Evolutionary conservation across 768 basidiomycete species (phyloP).

Genomic region (Leucocoprinus sp.): DNA sequence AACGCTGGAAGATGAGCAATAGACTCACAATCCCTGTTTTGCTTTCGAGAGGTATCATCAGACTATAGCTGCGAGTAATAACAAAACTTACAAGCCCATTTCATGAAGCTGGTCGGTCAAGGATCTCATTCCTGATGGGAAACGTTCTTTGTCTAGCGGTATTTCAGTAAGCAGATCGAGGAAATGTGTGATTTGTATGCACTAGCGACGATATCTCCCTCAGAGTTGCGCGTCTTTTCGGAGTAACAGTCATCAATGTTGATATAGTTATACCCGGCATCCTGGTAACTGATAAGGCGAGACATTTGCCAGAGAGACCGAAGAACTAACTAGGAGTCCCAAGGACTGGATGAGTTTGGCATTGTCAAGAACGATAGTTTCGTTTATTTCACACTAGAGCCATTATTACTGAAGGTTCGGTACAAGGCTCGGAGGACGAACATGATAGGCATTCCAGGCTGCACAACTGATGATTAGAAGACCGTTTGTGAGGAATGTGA

Average conservation of each 20-base stretch:
- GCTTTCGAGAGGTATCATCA: slow-evolving; percentile 19
- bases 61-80: neutral
- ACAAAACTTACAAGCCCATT: slow-evolving; percentile 45
- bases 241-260: slow-evolving; percentile 64
- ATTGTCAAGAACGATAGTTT: slow-evolving; percentile 40
- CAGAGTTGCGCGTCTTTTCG: slow-evolving; percentile 40
- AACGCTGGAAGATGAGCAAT: neutral
- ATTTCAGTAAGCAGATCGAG: neutral
- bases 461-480: neutral
- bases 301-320: neutral
- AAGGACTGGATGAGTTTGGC: slow-evolving; percentile 42
- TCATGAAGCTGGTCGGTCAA: slow-evolving; percentile 47
- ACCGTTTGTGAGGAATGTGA: too few species aligned
- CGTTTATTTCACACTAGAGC: slow-evolving; percentile 45
- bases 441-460: slow-evolving; percentile 11
- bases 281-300: slow-evolving; percentile 24
- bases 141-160: slow-evolving; percentile 36
- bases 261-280: slow-evolving; percentile 49
- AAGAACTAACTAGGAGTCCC: slow-evolving; percentile 35
- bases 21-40: slow-evolving; percentile 53
- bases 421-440: neutral
- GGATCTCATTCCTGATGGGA: slow-evolving; percentile 50
- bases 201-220: slow-evolving; percentile 54
- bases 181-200: slow-evolving; percentile 12
- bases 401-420: neutral